Percentiles rank a stretch among this genome's conserved stretches.
phyloP scores from a whole-genome alignment of 768 basidiomycete species.

The Cystofilobasidium macerans region DNA sequence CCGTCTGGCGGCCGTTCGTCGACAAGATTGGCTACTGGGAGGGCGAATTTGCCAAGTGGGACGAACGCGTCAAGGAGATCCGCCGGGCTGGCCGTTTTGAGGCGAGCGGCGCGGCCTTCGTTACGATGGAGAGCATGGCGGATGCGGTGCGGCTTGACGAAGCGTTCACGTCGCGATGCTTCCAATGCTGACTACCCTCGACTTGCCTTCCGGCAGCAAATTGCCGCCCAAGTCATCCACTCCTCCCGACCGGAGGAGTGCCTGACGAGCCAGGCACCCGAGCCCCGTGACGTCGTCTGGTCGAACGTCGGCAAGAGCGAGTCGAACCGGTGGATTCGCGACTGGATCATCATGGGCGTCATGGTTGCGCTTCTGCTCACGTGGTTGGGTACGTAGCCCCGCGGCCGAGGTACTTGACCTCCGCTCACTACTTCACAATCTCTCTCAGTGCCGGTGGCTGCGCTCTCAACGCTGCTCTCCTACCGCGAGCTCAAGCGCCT shows the following conservation, averaged over 20 bases:
- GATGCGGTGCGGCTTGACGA: constrained; percentile 16
- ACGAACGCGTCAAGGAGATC: constrained; percentile 68
- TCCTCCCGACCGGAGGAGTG: constrained; percentile 56
- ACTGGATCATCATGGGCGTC: constrained; percentile 56
- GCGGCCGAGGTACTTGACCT: background rate
- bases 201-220: constrained; percentile 46
- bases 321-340: constrained; percentile 52
- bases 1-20: constrained; percentile 45
- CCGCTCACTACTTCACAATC: background rate
- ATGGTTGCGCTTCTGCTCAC: constrained; percentile 70
- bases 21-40: constrained; percentile 87
- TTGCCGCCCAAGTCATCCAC: constrained; percentile 73
- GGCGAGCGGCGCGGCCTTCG: constrained; percentile 76
- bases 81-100: constrained; percentile 61
- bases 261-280: constrained; percentile 44
- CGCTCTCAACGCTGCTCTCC: constrained; percentile 73
- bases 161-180: too few relatives aligned
- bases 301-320: constrained; percentile 65
- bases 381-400: constrained; percentile 51
- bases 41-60: constrained; percentile 61
- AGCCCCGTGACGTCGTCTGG: constrained; percentile 56
- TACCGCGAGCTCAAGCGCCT: constrained; percentile 86
- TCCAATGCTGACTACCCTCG: background rate
- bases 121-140: constrained; percentile 62
- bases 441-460: constrained; percentile 63